Evolutionary conservation across 768 basidiomycete species (phyloP).

Genomic region (Panus rudis): DNA sequence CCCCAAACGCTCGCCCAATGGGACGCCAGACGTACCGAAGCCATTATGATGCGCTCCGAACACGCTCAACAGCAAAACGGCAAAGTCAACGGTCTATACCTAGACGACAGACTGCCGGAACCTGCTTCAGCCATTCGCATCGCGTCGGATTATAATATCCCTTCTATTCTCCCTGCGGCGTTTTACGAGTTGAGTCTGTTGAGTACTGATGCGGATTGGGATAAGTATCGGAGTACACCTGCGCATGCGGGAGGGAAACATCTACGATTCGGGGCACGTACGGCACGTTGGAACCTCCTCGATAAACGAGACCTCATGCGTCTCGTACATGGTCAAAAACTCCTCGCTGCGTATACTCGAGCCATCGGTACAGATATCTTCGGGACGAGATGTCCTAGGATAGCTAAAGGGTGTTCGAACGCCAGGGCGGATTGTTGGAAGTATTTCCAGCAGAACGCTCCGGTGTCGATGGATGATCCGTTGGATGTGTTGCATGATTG

Average conservation of each 20-base stretch:
- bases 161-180: slow-evolving; percentile 24
- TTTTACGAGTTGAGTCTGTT: slow-evolving; percentile 22
- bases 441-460: slow-evolving; percentile 26
- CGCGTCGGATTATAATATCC: slow-evolving; percentile 20
- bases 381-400: slow-evolving; percentile 18
- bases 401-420: slow-evolving; percentile 19
- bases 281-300: slow-evolving; percentile 22
- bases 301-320: slow-evolving; percentile 25
- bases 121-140: slow-evolving; percentile 24
- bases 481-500: slow-evolving; percentile 24
- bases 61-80: slow-evolving; percentile 21
- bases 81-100: slow-evolving; percentile 21
- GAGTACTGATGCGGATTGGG: slow-evolving; percentile 23
- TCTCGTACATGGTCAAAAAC: slow-evolving; percentile 23
- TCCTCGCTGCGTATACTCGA: slow-evolving; percentile 22
- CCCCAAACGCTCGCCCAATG: slow-evolving; percentile 26
- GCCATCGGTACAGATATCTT: slow-evolving; percentile 23
- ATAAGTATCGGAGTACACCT: slow-evolving; percentile 18
- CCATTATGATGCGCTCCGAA: slow-evolving; percentile 22
- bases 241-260: slow-evolving; percentile 16
- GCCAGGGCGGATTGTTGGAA: slow-evolving; percentile 24
- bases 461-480: slow-evolving; percentile 25
- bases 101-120: slow-evolving; percentile 26
- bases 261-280: slow-evolving; percentile 25
- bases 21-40: slow-evolving; percentile 23